Evolutionary conservation across 768 basidiomycete species (phyloP).

Genomic region (Epithele typhae): DNA sequence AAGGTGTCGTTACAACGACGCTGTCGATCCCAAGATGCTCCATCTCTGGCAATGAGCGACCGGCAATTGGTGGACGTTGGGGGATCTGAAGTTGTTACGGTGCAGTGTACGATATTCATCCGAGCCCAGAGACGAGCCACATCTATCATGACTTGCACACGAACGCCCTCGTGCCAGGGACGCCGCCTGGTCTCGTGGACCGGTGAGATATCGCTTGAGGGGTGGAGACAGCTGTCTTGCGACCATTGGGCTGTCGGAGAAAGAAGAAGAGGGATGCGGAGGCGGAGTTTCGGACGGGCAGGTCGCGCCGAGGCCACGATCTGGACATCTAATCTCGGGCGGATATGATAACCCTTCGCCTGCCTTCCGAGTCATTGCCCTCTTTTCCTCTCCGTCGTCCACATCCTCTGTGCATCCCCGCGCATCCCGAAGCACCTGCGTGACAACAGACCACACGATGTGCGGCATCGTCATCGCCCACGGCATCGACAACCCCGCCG

Average conservation of each 20-base stretch:
- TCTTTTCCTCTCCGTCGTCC: background rate
- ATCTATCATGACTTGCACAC: too few relatives aligned
- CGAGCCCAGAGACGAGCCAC: too few relatives aligned
- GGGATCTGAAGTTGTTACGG: too few relatives aligned
- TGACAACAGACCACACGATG: constrained; percentile 42
- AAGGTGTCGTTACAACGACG: constrained; percentile 36
- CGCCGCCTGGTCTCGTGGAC: too few relatives aligned
- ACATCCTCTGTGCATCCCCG: background rate
- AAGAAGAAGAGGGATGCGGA: background rate
- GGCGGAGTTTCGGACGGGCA: constrained; percentile 2
- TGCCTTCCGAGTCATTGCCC: constrained; percentile 14
- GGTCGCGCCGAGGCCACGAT: constrained; percentile 1
- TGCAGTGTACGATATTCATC: too few relatives aligned
- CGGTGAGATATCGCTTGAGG: too few relatives aligned
- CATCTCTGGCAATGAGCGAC: constrained; percentile 34
- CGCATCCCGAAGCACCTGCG: background rate
- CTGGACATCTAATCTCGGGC: constrained; percentile 12
- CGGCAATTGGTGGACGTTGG: too few relatives aligned
- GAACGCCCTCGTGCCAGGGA: too few relatives aligned
- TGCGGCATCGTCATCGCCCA: constrained; percentile 91
- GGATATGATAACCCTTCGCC: constrained; percentile 7
- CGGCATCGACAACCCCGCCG: constrained; percentile 65
- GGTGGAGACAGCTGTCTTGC: too few relatives aligned
- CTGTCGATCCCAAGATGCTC: constrained; percentile 12
- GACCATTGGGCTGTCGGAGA: background rate